Evolutionary conservation across 2,329 filamentous ascomycete species (phyloP).

Genomic region (Blumeria hordei): DNA sequence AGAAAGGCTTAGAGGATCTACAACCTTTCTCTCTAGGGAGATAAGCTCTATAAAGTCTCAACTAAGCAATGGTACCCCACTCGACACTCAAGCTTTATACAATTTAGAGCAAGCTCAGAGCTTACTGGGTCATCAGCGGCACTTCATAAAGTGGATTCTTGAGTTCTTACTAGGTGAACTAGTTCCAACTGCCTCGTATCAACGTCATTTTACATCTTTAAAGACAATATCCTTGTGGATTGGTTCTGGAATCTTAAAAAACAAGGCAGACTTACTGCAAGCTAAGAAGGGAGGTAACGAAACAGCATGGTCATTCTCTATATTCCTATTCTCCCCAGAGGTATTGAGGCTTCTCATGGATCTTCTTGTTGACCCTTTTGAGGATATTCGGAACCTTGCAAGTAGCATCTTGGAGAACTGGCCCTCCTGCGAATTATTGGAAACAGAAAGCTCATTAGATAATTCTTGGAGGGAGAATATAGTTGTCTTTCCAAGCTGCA

Average conservation of each 20-base stretch:
- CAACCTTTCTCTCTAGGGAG: slow-evolving; percentile 27
- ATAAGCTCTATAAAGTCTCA: slow-evolving; percentile 7
- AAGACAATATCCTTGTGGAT: slow-evolving; percentile 45
- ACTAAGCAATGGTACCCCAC: background rate
- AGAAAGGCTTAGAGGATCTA: slow-evolving; percentile 45
- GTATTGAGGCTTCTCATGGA: slow-evolving; percentile 48
- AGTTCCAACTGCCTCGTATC: slow-evolving; percentile 63
- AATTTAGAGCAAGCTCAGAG: slow-evolving; percentile 3
- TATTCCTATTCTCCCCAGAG: slow-evolving; percentile 18
- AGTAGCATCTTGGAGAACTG: slow-evolving; percentile 27
- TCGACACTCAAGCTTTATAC: slow-evolving; percentile 8
- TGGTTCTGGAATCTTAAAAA: slow-evolving; percentile 16
- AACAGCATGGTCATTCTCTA: slow-evolving; percentile 10
- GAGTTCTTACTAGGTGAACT: slow-evolving; percentile 50
- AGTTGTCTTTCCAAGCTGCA: background rate
- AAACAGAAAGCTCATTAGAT: background rate
- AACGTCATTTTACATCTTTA: slow-evolving; percentile 62
- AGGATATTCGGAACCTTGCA: slow-evolving; percentile 53
- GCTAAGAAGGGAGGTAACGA: slow-evolving; percentile 3
- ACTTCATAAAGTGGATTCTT: slow-evolving; percentile 54
- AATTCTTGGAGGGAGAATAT: background rate
- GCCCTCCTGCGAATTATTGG: slow-evolving; percentile 14
- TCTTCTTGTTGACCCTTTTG: slow-evolving; percentile 70
- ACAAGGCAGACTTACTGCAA: background rate
- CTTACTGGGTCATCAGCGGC: slow-evolving; percentile 22